Base-by-base conservation (phyloP, 805 yeast species). In the Sugiyamaella chiloensis region DNA sequence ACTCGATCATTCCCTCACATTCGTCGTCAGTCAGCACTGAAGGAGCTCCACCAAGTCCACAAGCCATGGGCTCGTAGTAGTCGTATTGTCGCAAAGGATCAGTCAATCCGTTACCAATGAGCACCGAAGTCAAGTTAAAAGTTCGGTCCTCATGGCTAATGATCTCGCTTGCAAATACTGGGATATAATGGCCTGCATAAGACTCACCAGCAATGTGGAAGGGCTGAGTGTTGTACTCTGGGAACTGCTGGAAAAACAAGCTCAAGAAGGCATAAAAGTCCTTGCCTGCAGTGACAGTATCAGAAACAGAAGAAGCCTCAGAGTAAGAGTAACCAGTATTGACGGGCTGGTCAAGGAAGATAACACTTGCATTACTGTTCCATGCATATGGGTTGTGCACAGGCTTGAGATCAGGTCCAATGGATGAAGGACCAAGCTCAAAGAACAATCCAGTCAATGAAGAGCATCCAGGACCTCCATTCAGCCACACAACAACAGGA, bases 401-500 rank as follows among this genome's bases (percentile, higher is more conserved):
- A 59, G 83, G 81, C 57, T 85, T 70, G 47, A 80, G 67, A 47
- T 83, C 78, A 57, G 80, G 81, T 63, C 79, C 79, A 54, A 91
- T 82, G 12, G 85, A 75, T 1, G 96, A 78, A 7, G 98, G 96
- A 21, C 99, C 98, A 59, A 90, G 75, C 68, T 93, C 98, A 60
- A 91, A 90, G 64, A 91, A 84, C 55, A 90, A 74, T 14, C 98
- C 98, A 14, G 95, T 87, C 63, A 87, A 69, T 1, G 96, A 86
- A 0, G 96, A 87, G 66, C 97, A 90, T n/a, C 97, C 97, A 42
- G 97, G 97, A 9, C 97, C 97, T 53, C 97, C 97, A 64, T 91
- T 90, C 61, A 91, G 73, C 97, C 96, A 88, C 60, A 89, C 72
- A 45, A 89, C 77, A 32, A 89, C 74, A 2, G 96, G 96, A 69